Conservation (phyloP, 148 eudicot genomes). For the Vaccinium darrowii region DNA sequence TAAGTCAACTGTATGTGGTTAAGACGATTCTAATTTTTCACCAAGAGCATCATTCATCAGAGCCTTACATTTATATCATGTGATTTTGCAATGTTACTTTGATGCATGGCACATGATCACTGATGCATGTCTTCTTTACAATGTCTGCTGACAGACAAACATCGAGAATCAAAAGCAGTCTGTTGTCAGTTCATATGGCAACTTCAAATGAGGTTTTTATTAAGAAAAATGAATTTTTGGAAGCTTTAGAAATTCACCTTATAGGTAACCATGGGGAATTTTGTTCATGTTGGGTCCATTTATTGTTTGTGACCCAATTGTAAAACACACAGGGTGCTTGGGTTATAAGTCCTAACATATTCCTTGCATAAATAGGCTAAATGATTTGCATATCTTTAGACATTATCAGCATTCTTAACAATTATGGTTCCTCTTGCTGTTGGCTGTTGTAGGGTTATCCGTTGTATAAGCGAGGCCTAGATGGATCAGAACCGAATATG, state of each 20-base stretch:
- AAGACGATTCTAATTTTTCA: not conserved
- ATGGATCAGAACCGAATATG: slow-evolving; percentile 27
- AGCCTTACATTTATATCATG: not conserved
- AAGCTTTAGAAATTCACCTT: not conserved
- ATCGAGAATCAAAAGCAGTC: not conserved
- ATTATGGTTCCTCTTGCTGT: not conserved
- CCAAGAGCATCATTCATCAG: not conserved
- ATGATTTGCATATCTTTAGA: slow-evolving; percentile 10
- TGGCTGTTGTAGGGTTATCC: slow-evolving; percentile 39
- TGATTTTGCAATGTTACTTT: not conserved
- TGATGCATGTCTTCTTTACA: not conserved
- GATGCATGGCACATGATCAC: not conserved
- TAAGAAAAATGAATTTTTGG: not conserved
- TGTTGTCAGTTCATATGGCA: not conserved
- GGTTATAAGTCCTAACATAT: not conserved
- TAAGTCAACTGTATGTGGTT: slow-evolving; percentile 62
- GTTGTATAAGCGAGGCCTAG: slow-evolving; percentile 24
- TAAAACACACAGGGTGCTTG: not conserved
- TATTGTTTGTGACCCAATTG: slow-evolving; percentile 4
- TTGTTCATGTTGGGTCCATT: not conserved
- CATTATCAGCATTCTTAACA: not conserved
- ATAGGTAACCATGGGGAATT: not conserved
- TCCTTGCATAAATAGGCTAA: not conserved
- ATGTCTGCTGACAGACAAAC: not conserved
- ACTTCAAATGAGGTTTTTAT: not conserved